phyloP scores from a whole-genome alignment of 257 asterid genomes.

The Ocimum tenuiflorum region DNA sequence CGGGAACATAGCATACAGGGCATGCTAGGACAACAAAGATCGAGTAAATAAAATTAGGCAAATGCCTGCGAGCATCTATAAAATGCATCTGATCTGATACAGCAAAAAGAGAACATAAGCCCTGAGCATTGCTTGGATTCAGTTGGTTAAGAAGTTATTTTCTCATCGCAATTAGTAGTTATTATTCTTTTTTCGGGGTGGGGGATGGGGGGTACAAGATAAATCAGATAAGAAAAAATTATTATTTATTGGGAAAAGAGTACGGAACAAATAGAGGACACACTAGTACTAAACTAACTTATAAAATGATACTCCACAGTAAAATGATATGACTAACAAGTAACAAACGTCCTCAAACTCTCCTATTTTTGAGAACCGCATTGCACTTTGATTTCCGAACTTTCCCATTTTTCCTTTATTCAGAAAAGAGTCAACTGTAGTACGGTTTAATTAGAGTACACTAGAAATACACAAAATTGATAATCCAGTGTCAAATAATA shows the following conservation, averaged over 20 bases:
- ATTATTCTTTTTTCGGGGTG: neutral
- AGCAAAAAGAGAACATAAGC: neutral
- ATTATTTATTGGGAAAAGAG: too few species aligned
- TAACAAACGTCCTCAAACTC: neutral
- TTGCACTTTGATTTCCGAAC: neutral
- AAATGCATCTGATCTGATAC: neutral
- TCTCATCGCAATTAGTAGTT: neutral
- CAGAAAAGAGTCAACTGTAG: neutral
- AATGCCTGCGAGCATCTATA: neutral
- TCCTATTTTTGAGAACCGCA: neutral
- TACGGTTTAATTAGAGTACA: neutral
- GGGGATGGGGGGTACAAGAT: neutral
- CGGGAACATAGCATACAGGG: slow-evolving; percentile 81
- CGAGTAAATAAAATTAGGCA: slow-evolving; percentile 5
- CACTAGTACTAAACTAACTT: neutral
- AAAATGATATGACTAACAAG: neutral
- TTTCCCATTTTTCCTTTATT: neutral
- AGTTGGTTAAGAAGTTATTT: slow-evolving; percentile 9
- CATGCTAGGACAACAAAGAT: slow-evolving; percentile 57
- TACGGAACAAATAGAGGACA: neutral
- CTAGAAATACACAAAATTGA: neutral
- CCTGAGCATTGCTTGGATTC: slow-evolving; percentile 1
- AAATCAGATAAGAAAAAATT: too few species aligned
- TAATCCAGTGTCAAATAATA: neutral
- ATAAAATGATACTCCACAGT: neutral